Base-by-base conservation (phyloP, 2,329 filamentous ascomycete species). In the Geosmithia flava region DNA sequence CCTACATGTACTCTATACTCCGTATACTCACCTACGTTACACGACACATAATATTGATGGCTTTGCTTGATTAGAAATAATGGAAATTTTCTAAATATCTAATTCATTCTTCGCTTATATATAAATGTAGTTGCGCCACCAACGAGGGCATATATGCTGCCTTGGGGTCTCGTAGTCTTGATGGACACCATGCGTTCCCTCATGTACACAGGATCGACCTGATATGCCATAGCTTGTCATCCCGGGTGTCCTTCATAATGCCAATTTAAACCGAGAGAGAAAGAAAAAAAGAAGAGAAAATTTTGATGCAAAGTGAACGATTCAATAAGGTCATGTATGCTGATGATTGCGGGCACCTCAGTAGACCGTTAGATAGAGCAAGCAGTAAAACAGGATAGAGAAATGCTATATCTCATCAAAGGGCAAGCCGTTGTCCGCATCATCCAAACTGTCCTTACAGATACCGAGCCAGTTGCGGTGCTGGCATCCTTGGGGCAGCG, bases 391-490 rank as follows among this genome's bases (percentile, higher is more conserved):
- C 23, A 27, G 8, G 23, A 27, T 27, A 11, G 33, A 16, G 33
- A 37, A 37, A 37, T 13, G 41, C 41, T 47, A 49, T 47, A 51
- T 49, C 33, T 51, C 50, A n/a, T 47, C 50, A 5, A 27, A 27
- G 23, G 33, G 20, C 11, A 44, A 41, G 39, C 63, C 1, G 66
- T 71, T 29, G 61, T 65, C 2, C 64, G 67, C 0, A 72, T 75
- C 8, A 65, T 64, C 42, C 29, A 27, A 8, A 5, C 8, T 27
- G 41, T 51, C 47, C 42, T 51, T 51, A 23, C 50, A 51, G 19
- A 49, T 23, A 4, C 50, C 50, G 15, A 47, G 45, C 47, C 47
- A 51, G 20, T 43, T 50, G n/a, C 49, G 43, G n/a, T 47, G 49
- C 19, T 20, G 49, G 19, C 49, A 50, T 15, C 44, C 19, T 16